Percentiles rank a stretch among this genome's conserved stretches.
phyloP scores from a whole-genome alignment of 176 grass and related monocot species.

The Phoenix dactylifera region DNA sequence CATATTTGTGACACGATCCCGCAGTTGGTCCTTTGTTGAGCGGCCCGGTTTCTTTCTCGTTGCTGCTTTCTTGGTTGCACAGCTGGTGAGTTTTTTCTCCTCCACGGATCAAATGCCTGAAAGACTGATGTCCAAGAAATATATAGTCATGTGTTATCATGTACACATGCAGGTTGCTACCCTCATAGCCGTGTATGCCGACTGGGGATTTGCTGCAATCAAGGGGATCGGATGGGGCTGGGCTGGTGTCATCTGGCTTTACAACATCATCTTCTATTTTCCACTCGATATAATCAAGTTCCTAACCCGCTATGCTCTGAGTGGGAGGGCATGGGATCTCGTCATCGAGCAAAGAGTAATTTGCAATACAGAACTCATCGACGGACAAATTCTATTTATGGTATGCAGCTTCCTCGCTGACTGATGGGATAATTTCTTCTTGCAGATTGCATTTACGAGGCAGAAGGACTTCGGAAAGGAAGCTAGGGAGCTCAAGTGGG shows the following conservation, averaged over 20 bases:
- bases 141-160: neutral
- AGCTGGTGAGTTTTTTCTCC: conserved; percentile 30
- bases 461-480: conserved; percentile 79
- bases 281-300: conserved; percentile 84
- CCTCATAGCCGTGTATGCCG: conserved; percentile 59
- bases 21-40: conserved; percentile 63
- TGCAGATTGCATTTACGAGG: conserved; percentile 73
- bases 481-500: conserved; percentile 82
- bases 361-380: neutral
- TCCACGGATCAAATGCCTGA: neutral
- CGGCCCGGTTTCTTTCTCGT: conserved; percentile 49
- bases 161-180: conserved; percentile 55
- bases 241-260: conserved; percentile 90
- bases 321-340: conserved; percentile 85
- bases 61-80: conserved; percentile 45
- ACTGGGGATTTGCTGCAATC: conserved; percentile 73
- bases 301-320: conserved; percentile 64
- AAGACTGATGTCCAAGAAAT: neutral
- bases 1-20: conserved; percentile 59
- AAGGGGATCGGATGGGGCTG: conserved; percentile 89
- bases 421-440: neutral
- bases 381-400: too few species aligned
- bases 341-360: conserved; percentile 81
- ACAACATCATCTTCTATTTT: conserved; percentile 68
- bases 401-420: too few species aligned